Evolutionary conservation across 495 filamentous ascomycete species (phyloP).

Genomic region (Penicillium nucicola): DNA sequence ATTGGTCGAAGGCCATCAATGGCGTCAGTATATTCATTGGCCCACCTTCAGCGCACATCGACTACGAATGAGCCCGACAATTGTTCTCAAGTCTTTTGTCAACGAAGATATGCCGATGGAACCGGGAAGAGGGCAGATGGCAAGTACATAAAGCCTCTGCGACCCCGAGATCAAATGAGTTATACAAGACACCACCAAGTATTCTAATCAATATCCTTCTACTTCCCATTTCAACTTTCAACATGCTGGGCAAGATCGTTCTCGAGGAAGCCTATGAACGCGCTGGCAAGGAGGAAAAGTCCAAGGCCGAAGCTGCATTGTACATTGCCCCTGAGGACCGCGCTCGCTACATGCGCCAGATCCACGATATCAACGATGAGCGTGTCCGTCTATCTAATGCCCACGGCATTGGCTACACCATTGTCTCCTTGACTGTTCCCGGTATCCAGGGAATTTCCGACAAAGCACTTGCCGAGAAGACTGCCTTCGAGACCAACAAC

Average conservation of each 20-base stretch:
- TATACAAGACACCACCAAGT: neutral
- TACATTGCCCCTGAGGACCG: conserved; percentile 17
- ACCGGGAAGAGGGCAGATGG: neutral
- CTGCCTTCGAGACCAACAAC: conserved; percentile 43
- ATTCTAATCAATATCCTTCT: neutral
- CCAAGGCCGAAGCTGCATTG: conserved; percentile 19
- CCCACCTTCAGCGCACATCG: neutral
- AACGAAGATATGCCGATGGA: neutral
- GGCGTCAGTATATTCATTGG: neutral
- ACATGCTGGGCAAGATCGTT: conserved; percentile 34
- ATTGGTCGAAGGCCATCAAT: neutral
- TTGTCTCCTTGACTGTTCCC: conserved; percentile 44
- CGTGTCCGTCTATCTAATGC: conserved; percentile 43
- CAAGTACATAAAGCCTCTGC: neutral
- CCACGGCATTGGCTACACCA: conserved; percentile 51
- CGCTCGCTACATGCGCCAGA: conserved; percentile 18
- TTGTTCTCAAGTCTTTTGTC: neutral
- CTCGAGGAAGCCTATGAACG: conserved; percentile 35
- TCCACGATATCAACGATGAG: conserved; percentile 34
- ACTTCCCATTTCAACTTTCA: conserved; percentile 1
- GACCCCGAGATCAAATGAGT: neutral
- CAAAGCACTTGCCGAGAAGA: conserved; percentile 11
- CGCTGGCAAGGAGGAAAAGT: conserved; percentile 20
- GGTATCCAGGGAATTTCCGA: conserved; percentile 46
- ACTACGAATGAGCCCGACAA: neutral